Base-by-base conservation (phyloP, 805 yeast species). In the Yamadazyma paraphyllophila region DNA sequence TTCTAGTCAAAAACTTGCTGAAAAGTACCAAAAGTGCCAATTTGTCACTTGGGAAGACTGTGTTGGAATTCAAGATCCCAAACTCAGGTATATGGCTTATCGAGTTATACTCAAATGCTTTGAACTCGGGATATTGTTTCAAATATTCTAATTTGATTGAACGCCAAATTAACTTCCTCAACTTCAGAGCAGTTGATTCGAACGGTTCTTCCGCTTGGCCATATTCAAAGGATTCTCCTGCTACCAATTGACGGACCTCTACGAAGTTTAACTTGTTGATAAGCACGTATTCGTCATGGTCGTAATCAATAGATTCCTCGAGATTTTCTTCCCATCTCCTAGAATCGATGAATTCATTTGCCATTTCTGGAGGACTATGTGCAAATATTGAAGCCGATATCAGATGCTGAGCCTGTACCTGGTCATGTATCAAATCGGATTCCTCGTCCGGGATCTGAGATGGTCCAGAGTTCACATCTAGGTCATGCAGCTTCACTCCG, bases 131-230 rank as follows among this genome's bases (percentile, higher is more conserved):
- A 30, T 44, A 47, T 13, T 14, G 25, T n/a, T 36, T 41, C 12
- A 41, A 9, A 43, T 61, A 59, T 24, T 64, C 60, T 12, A 50
- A 38, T 43, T 59, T 61, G 12, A 69, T 60, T 29, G 65, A 47
- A 24, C 54, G 51, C 71, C 73, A 69, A 13, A 65, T 48, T n/a
- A 49, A 41, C 10, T 55, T 56, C 35, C 73, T 56, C 20, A 67
- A 48, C 47, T 61, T 61, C 27, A 41, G 48, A 2, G 70, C 54
- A 44, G 66, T 69, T 17, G 55, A 51, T 11, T 33, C 32, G 15
- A 29, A 26, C 33, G 15, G 26, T 10, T 13, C 36, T 20, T 13
- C 15, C 3, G 25, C 20, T 45, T 59, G 60, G 25, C 48, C 48
- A 37, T 54, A 51, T 20, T 66, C 69, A 26, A 60, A 49, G 39